A percentile compares a stretch with the other conserved stretches of the same genome.
These are phyloP conservation scores for Gastrolobium bilobum DNA, from an alignment of 306 rosid genomes.

Conservation along the genomic window DNA sequence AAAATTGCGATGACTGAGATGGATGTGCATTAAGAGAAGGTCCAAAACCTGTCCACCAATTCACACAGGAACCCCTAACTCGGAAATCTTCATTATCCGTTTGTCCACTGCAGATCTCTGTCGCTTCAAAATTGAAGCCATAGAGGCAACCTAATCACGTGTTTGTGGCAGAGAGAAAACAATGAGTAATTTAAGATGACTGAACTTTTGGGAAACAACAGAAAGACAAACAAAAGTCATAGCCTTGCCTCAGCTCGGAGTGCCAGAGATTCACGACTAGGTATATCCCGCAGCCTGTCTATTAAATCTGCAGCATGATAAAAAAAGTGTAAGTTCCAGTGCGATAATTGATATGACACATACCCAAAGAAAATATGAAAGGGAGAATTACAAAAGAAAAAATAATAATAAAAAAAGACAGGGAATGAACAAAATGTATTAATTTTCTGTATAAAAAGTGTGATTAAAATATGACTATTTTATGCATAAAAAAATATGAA, in stretches of 20 bases:
- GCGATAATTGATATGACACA: neutral
- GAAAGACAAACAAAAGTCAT: neutral
- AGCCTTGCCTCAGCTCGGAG: constrained; percentile 89
- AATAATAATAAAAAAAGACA: neutral
- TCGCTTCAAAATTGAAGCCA: constrained; percentile 66
- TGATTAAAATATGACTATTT: neutral
- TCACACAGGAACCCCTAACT: constrained; percentile 79
- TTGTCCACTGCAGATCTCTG: constrained; percentile 69
- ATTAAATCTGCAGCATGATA: constrained; percentile 66
- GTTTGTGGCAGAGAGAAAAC: constrained; percentile 39
- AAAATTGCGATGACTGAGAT: constrained; percentile 21
- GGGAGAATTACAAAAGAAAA: neutral
- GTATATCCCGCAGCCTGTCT: constrained; percentile 83
- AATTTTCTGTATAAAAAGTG: neutral
- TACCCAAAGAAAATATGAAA: constrained; percentile 23
- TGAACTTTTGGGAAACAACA: constrained; percentile 27
- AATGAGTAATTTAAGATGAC: constrained; percentile 28
- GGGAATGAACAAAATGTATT: neutral
- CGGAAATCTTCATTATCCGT: constrained; percentile 76
- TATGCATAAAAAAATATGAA: neutral
- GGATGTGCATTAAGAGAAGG: constrained; percentile 38
- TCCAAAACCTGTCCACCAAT: constrained; percentile 19
- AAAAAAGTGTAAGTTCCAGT: constrained; percentile 36
- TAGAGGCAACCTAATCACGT: constrained; percentile 75
- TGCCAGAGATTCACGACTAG: constrained; percentile 77